Conservation (phyloP, 257 asterid genomes). For the Nicotiana noctiflora region DNA sequence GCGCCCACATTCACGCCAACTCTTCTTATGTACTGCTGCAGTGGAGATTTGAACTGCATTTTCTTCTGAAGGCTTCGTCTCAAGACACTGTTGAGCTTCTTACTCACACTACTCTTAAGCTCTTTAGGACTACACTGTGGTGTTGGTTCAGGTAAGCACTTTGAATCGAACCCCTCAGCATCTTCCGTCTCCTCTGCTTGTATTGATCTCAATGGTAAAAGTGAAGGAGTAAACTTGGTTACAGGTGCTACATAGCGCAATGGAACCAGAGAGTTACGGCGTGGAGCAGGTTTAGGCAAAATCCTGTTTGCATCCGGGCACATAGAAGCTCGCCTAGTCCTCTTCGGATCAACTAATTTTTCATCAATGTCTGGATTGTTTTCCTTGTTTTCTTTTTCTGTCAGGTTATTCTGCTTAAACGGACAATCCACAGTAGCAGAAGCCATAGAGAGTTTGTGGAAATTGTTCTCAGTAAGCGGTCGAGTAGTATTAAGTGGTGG, state of each 20-base stretch:
- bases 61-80: constrained; percentile 72
- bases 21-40: constrained; percentile 50
- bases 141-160: constrained; percentile 42
- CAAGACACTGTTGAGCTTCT: constrained; percentile 42
- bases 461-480: constrained; percentile 34
- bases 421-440: constrained; percentile 27
- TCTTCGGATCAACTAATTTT: constrained; percentile 41
- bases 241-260: constrained; percentile 34
- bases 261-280: constrained; percentile 75
- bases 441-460: constrained; percentile 30
- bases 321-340: constrained; percentile 39
- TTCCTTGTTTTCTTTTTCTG: constrained; percentile 76
- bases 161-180: constrained; percentile 21
- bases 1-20: constrained; percentile 75
- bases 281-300: constrained; percentile 31
- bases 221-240: constrained; percentile 38
- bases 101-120: constrained; percentile 31
- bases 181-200: constrained; percentile 32
- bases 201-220: constrained; percentile 45
- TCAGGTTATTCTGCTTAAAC: constrained; percentile 20
- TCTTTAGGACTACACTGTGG: constrained; percentile 58
- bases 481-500: constrained; percentile 25
- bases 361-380: constrained; percentile 53
- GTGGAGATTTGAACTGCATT: constrained; percentile 53
- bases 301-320: constrained; percentile 23